Conservation (phyloP, 2,329 filamentous ascomycete genomes). For the Lecanosticta acicola region DNA sequence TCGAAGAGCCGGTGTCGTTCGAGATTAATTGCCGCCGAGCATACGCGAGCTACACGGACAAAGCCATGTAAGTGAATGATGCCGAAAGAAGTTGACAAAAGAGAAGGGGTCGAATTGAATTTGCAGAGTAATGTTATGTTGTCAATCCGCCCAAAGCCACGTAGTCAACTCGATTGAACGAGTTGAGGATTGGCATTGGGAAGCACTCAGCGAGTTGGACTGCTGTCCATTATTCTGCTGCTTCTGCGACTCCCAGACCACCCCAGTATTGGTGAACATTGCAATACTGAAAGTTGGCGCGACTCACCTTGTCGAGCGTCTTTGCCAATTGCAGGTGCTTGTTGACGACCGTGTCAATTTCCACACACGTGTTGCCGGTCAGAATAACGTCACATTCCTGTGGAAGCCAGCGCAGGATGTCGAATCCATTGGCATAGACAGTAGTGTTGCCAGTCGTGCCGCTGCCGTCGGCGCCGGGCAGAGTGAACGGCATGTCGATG, state of each 20-base stretch:
- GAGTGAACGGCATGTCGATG: slow-evolving; percentile 35
- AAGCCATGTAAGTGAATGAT: slow-evolving; percentile 16
- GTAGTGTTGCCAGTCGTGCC: slow-evolving; percentile 35
- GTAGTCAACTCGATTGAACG: background rate
- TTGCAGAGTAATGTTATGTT: background rate
- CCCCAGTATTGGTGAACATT: background rate
- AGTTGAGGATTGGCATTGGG: background rate
- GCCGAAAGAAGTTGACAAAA: background rate
- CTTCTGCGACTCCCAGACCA: background rate
- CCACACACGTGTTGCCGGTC: slow-evolving; percentile 36
- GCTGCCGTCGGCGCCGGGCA: slow-evolving; percentile 29
- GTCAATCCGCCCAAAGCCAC: background rate
- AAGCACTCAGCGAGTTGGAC: too few relatives aligned
- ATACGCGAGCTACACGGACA: slow-evolving; percentile 26
- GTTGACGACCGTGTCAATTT: slow-evolving; percentile 38
- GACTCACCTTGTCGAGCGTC: slow-evolving; percentile 38
- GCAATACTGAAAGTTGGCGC: slow-evolving; percentile 1
- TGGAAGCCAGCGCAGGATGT: slow-evolving; percentile 44
- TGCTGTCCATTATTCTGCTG: background rate
- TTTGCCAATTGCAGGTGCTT: slow-evolving; percentile 39
- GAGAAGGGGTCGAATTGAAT: background rate
- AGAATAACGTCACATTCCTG: slow-evolving; percentile 38
- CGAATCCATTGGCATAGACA: slow-evolving; percentile 45
- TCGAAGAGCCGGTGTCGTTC: slow-evolving; percentile 23
- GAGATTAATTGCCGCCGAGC: slow-evolving; percentile 32